phyloP scores from a whole-genome alignment of 495 filamentous ascomycete species.

The Aspergillus incahuasiensis region DNA sequence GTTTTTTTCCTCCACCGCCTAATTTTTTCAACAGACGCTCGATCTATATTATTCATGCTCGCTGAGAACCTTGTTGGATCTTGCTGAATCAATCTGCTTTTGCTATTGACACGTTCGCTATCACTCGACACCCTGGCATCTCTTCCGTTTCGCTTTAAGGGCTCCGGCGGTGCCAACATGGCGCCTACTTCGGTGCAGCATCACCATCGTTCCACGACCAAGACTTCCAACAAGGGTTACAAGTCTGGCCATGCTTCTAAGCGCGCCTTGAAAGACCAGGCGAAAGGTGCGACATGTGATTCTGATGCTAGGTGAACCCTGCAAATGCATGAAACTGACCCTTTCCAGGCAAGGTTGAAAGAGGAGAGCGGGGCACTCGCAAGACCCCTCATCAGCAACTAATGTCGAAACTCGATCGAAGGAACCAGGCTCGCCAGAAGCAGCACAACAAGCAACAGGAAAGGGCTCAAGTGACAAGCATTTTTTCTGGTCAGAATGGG shows the following conservation, averaged over 20 bases:
- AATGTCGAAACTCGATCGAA: conserved; percentile 92
- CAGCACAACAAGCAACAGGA: conserved; percentile 76
- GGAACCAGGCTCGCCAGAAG: conserved; percentile 87
- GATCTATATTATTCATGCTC: conserved; percentile 9
- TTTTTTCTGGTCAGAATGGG: conserved; percentile 80
- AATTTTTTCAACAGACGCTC: conserved; percentile 16
- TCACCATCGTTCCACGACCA: conserved; percentile 89
- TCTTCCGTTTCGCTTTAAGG: conserved; percentile 85
- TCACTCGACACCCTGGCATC: conserved; percentile 42
- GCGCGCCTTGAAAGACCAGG: conserved; percentile 69
- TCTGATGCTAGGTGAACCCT: too few relatives aligned
- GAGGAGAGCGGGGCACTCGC: conserved; percentile 54
- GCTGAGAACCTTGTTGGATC: conserved; percentile 4
- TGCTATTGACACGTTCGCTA: not conserved
- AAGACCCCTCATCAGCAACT: conserved; percentile 93
- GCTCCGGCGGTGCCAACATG: conserved; percentile 58
- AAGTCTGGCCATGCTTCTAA: conserved; percentile 90
- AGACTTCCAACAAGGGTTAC: conserved; percentile 78
- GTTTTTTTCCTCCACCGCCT: conserved; percentile 21
- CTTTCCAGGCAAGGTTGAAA: conserved; percentile 56
- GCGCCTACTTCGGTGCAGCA: conserved; percentile 61
- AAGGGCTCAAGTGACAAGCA: conserved; percentile 63
- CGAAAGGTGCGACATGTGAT: conserved; percentile 59
- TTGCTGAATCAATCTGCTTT: not conserved
- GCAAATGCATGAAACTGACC: conserved; percentile 7